A percentile compares a stretch with the other conserved stretches of the same genome.
phyloP scores from a whole-genome alignment of 768 basidiomycete genomes.

The Lenzites betulinus region DNA sequence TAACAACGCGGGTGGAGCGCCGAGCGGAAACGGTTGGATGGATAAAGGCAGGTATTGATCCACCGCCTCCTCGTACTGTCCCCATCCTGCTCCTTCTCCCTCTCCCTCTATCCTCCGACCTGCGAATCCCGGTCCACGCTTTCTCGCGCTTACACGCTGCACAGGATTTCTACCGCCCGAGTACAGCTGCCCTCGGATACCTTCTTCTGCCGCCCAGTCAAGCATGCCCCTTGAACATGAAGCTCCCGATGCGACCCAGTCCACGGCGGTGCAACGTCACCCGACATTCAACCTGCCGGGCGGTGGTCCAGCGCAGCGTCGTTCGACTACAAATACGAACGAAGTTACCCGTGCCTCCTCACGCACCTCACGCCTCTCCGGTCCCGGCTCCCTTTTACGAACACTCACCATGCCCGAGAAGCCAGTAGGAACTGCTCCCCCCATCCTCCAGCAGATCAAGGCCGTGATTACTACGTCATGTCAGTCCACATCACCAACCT shows the following conservation, averaged over 20 bases:
- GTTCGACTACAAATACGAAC: constrained; percentile 17
- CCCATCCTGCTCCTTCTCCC: background rate
- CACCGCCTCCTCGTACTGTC: too few relatives aligned
- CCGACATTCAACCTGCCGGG: constrained; percentile 5
- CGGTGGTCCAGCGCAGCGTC: background rate
- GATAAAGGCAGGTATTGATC: too few relatives aligned
- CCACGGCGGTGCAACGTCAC: constrained; percentile 13
- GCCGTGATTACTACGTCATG: constrained; percentile 62
- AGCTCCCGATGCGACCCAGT: constrained; percentile 11
- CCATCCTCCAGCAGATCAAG: constrained; percentile 46
- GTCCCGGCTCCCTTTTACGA: constrained; percentile 1
- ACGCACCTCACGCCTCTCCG: constrained; percentile 5
- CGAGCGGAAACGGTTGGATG: too few relatives aligned
- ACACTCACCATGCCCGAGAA: constrained; percentile 17
- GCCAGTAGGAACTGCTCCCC: constrained; percentile 47
- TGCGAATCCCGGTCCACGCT: background rate
- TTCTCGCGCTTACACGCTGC: background rate
- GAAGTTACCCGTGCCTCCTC: background rate
- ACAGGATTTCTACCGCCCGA: background rate
- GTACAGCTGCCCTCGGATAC: background rate
- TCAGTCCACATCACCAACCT: constrained; percentile 32
- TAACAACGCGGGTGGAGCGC: too few relatives aligned
- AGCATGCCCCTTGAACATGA: constrained; percentile 6
- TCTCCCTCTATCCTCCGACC: background rate
- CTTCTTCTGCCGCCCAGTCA: background rate